Evolutionary conservation across 176 grass and related monocot genomes (phyloP).

Genomic region (Carex scoparia): DNA sequence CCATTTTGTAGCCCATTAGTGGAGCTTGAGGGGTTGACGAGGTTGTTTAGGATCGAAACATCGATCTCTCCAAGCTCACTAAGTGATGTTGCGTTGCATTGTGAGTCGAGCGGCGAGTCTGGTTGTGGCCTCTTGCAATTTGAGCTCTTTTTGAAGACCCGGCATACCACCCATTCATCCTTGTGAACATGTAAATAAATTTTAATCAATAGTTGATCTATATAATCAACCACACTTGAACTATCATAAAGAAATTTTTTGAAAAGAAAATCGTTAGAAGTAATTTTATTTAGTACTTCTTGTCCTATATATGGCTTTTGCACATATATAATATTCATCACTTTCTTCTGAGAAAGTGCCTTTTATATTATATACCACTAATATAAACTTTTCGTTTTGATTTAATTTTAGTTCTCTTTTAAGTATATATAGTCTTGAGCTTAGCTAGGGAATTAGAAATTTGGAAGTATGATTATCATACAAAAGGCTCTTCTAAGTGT

Average conservation of each 20-base stretch:
- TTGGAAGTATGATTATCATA: too few species aligned
- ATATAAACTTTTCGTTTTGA: too few species aligned
- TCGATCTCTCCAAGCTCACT: constrained; percentile 66
- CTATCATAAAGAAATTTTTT: neutral
- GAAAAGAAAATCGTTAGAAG: neutral
- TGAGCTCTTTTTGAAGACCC: constrained; percentile 74
- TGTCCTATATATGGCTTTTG: neutral
- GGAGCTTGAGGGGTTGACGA: constrained; percentile 23
- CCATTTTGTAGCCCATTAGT: constrained; percentile 6
- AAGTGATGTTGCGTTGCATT: constrained; percentile 45
- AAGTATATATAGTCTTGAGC: too few species aligned
- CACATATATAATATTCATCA: neutral
- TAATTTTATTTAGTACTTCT: neutral
- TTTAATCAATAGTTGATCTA: neutral
- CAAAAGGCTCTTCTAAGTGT: neutral
- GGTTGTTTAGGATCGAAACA: constrained; percentile 48
- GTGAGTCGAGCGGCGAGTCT: constrained; percentile 36
- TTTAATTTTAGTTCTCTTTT: too few species aligned
- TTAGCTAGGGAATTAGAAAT: neutral
- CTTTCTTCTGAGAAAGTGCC: neutral
- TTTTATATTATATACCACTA: neutral
- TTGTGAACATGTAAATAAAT: constrained; percentile 11
- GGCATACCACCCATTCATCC: constrained; percentile 83
- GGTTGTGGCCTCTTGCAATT: constrained; percentile 36
- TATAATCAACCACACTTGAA: neutral